A percentile compares a stretch with the other conserved stretches of the same genome.
phyloP scores from a whole-genome alignment of 306 rosid genomes.

The Cicer chorassanicum region DNA sequence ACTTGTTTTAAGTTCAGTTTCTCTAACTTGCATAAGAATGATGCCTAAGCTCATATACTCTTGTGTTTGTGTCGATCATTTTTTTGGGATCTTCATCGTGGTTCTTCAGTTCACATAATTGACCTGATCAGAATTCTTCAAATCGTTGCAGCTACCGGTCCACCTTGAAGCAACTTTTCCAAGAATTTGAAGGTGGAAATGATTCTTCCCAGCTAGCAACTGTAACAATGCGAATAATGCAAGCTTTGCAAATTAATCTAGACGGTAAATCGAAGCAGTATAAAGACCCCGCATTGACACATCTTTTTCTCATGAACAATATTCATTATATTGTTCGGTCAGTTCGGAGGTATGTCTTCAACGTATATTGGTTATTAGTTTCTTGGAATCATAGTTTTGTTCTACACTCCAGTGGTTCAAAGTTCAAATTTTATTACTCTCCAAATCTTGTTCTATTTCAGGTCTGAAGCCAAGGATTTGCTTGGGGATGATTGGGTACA shows the following conservation, averaged over 20 bases:
- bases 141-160: constrained; percentile 76
- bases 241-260: constrained; percentile 93
- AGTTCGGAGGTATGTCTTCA: constrained; percentile 74
- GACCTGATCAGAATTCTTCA: constrained; percentile 37
- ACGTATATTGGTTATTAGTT: constrained; percentile 11
- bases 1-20: neutral
- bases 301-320: constrained; percentile 96
- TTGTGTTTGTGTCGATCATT: too few relatives aligned
- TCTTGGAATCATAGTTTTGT: constrained; percentile 38
- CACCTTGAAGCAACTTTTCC: constrained; percentile 94
- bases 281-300: constrained; percentile 79
- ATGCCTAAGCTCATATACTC: neutral
- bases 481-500: constrained; percentile 99
- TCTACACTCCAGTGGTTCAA: constrained; percentile 24
- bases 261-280: constrained; percentile 96
- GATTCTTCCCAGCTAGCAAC: constrained; percentile 81
- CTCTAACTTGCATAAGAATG: neutral
- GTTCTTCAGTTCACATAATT: constrained; percentile 32
- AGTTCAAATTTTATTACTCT: constrained; percentile 27
- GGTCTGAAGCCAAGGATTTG: constrained; percentile 99
- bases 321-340: constrained; percentile 96
- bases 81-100: neutral
- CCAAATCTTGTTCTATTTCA: constrained; percentile 44
- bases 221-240: constrained; percentile 92
- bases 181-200: constrained; percentile 75